phyloP scores from a whole-genome alignment of 2,329 filamentous ascomycete genomes.

The Neoscytalidium dimidiatum region DNA sequence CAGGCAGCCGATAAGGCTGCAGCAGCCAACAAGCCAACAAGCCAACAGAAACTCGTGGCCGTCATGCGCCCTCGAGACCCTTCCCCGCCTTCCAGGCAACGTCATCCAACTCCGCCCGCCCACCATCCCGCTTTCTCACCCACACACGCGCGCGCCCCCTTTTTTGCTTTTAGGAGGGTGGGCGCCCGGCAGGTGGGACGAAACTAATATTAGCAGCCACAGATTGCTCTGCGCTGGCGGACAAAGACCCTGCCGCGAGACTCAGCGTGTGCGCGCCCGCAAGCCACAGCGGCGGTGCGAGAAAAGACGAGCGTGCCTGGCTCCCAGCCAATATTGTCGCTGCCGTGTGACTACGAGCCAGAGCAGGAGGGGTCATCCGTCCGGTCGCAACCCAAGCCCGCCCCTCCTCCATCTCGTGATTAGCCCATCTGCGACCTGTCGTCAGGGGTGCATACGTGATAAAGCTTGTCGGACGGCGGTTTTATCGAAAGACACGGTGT shows the following conservation, averaged over 20 bases:
- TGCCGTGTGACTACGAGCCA: slow-evolving; percentile 1
- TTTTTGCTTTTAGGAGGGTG: background rate
- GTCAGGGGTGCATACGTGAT: slow-evolving; percentile 8
- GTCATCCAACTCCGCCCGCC: background rate
- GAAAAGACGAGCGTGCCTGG: slow-evolving; percentile 7
- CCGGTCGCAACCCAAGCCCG: background rate
- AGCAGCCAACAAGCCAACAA: too few species aligned
- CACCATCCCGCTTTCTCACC: background rate
- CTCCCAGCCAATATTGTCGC: background rate
- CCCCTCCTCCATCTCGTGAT: slow-evolving; percentile 9
- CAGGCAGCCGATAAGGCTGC: slow-evolving; percentile 9
- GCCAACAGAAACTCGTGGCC: background rate
- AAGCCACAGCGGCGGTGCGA: background rate
- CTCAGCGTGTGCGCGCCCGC: background rate
- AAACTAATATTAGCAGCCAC: background rate
- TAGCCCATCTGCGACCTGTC: background rate
- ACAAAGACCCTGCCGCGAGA: background rate
- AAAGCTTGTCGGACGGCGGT: background rate
- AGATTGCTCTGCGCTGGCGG: background rate
- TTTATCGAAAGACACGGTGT: background rate
- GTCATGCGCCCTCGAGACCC: background rate
- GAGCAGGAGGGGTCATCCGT: background rate
- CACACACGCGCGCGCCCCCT: background rate
- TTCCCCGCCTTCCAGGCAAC: background rate
- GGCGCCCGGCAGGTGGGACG: background rate